Percentiles rank a stretch among this genome's conserved stretches.
These are phyloP conservation scores for Rhodosporidiobolus sp. DNA, from an alignment of 768 basidiomycete species.

Conservation along the genomic window DNA sequence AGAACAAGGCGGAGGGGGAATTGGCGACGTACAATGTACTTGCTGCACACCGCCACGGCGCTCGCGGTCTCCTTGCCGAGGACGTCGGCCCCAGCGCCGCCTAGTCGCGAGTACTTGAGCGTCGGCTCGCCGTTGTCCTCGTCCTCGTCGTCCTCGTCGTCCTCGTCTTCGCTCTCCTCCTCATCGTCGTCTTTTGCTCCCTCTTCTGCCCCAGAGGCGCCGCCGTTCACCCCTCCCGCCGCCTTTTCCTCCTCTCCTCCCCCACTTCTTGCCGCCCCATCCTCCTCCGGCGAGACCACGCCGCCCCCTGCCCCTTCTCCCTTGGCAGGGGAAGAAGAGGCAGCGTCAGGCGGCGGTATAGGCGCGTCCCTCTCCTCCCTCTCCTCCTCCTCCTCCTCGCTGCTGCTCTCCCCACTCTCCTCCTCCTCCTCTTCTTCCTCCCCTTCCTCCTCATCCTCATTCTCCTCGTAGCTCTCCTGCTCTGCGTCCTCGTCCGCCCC, in stretches of 20 bases:
- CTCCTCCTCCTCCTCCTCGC: background rate
- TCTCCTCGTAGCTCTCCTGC: constrained; percentile 45
- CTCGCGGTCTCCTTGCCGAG: constrained; percentile 87
- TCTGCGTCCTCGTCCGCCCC: constrained; percentile 27
- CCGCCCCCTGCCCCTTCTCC: too few species aligned
- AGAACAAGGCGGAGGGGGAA: background rate
- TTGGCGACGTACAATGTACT: constrained; percentile 60
- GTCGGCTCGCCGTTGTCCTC: constrained; percentile 73
- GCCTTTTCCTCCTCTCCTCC: background rate
- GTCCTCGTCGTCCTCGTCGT: constrained; percentile 57
- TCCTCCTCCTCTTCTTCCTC: constrained; percentile 43
- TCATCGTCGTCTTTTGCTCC: constrained; percentile 19
- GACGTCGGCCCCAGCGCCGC: constrained; percentile 67
- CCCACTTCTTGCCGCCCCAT: background rate
- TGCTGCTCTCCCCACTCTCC: too few species aligned
- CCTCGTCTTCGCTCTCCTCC: constrained; percentile 46
- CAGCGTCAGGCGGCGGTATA: background rate
- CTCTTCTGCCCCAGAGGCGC: background rate
- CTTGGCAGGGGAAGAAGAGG: background rate
- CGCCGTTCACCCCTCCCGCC: background rate
- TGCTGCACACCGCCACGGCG: constrained; percentile 69
- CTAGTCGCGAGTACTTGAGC: constrained; percentile 82
- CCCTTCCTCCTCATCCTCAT: constrained; percentile 36
- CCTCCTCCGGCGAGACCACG: background rate
- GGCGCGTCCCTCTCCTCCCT: background rate